Base-by-base conservation (phyloP, 495 filamentous ascomycete species). In the Aspergillus baeticus region DNA sequence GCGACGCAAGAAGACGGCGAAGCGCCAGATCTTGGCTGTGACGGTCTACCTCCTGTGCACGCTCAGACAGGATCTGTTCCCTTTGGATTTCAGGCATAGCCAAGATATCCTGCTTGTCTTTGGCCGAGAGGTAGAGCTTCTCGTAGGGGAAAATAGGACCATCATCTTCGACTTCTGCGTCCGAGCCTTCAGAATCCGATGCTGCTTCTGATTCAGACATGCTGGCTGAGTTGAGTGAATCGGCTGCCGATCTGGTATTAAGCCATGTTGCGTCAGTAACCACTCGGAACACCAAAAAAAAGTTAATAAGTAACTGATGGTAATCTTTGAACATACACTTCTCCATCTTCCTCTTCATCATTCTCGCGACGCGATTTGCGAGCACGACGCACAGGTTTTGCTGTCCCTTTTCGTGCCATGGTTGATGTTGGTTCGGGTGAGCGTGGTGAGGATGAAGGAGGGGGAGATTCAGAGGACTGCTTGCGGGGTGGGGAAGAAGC, bases 201-300 rank as follows among this genome's bases (percentile, higher is more conserved):
- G 87, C 89, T 5, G 87, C 87, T 54, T 92, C 88, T 18, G 91
- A 95, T 65, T 96, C 92, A 47, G 89, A 89, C 90, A 96, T 96
- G 2, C 89, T 85, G 11, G 86, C 91, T 22, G 91, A 96, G 59
- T 87, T 80, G 50, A 90, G 84, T 2, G 93, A 91, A n/a, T 81
- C 82, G 20, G 73, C 70, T 6, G 82, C 84, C 3, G 86, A 87
- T 34, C 85, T 89, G 65, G 20, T 34, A 45, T 64, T 51, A 43
- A 21, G 13, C 17, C 8, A 54, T 34, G 11, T 17, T 31, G 57
- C 20, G 31, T 48, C 22, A 41, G 48, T 31, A 18, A 18, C 21
- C n/a, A n/a, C 29, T 26, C 20, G 35, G 10, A 22, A 14, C 23
- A 42, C 18, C 37, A 51, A 26, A 51, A 44, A 31, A 47, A 6